A percentile compares a stretch with the other conserved stretches of the same genome.
These are phyloP conservation scores for Thuja plicata DNA, from an alignment of 83 land plant species.

Conservation along the genomic window DNA sequence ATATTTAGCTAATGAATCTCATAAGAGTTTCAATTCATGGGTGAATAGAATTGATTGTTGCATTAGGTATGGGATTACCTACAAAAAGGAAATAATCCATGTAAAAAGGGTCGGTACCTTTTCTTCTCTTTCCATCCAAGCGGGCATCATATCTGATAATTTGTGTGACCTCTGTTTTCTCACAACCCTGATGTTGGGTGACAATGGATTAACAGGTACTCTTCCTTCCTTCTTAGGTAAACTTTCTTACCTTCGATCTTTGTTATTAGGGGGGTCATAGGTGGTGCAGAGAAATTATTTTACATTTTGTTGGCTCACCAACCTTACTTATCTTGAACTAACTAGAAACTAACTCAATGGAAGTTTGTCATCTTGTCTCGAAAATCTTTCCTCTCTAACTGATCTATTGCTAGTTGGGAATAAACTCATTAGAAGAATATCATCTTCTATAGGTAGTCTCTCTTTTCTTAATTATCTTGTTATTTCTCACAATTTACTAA, in stretches of 20 bases:
- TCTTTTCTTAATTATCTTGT: too few relatives aligned
- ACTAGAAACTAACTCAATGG: neutral
- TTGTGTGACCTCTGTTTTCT: neutral
- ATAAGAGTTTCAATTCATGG: neutral
- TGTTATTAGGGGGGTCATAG: fast-evolving
- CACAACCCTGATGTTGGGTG: neutral
- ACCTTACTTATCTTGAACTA: neutral
- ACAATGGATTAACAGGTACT: neutral
- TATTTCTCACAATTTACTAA: neutral
- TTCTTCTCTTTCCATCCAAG: too few relatives aligned
- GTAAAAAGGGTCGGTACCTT: too few relatives aligned
- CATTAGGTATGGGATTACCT: neutral
- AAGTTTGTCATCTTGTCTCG: neutral
- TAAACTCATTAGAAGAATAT: too few relatives aligned
- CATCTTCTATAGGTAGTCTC: too few relatives aligned
- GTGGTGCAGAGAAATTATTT: neutral
- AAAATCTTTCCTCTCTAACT: neutral
- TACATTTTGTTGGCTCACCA: neutral
- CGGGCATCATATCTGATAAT: neutral
- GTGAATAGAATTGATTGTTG: neutral
- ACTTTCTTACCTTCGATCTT: neutral
- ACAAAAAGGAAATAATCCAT: neutral
- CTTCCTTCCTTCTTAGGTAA: neutral
- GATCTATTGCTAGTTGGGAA: too few relatives aligned
- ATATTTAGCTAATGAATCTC: neutral